Evolutionary conservation across 768 basidiomycete species (phyloP), one percentile per base, ranked within the genome.

Genomic region (Hericium rajendrae): DNA sequence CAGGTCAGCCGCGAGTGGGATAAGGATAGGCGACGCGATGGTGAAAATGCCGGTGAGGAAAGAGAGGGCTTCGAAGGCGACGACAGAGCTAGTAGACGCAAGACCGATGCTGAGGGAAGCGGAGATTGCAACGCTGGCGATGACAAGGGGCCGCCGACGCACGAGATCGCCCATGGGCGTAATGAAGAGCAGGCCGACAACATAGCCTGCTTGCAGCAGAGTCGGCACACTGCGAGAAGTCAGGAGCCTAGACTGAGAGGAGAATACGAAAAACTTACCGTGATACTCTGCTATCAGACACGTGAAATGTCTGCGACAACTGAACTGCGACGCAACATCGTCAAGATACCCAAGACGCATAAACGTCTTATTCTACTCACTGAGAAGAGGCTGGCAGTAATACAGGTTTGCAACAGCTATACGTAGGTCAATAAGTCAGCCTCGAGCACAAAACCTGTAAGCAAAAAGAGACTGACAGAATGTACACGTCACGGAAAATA

Each of bases 91-190:
- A 0, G 88, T 87, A 12, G 88, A 61, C 0, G 86, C 78, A 0
- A 93, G 75, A 0, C 86, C 91, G 51, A 94, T 82, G 0, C 86
- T 82, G 3, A 95, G 72, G 3, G 75, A 64, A 0, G 79, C 77
- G 4, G 46, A 41, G n/a, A 48, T 39, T 0, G 84, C 81, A 18
- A 78, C 49, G 1, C 77, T 61, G 40, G 85, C 72, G 18, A 94
- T 73, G 37, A 87, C 76, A 0, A 95, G 75, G 49, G 82, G 84
- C 13, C 92, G 76, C 38, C 91, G 74, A 18, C 87, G 85, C 26
- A 91, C 78, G 22, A 94, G 78, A 67, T 95, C 92, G 6, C 93
- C 92, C 0, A 91, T 74, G 1, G 93, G 92, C 0, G 88, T 81
- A 54, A 94, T 81, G 43, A 93, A 69, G 3, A 93, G 68, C 8